phyloP scores from a whole-genome alignment of 305 asterid genomes.

The Fraxinus sp. region DNA sequence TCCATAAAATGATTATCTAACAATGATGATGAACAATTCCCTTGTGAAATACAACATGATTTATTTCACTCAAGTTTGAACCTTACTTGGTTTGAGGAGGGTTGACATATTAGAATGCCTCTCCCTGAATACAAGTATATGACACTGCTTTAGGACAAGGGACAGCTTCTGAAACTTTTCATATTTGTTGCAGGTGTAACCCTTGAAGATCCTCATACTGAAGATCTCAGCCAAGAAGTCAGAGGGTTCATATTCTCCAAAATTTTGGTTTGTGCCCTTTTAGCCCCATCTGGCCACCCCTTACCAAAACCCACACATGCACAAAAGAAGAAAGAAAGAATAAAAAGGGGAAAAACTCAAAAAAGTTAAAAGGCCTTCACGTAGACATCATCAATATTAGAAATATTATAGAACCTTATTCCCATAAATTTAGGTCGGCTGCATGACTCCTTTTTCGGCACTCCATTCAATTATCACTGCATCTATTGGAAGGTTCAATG shows the following conservation, averaged over 20 bases:
- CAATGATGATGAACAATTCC: too few relatives aligned
- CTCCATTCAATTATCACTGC: not conserved
- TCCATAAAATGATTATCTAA: not conserved
- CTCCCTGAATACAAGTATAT: not conserved
- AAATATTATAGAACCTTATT: not conserved
- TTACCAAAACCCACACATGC: not conserved
- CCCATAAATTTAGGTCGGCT: not conserved
- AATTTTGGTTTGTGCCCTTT: conserved; percentile 67
- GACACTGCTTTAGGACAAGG: conserved; percentile 14
- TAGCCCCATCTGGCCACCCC: conserved; percentile 13
- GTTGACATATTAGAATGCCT: too few relatives aligned
- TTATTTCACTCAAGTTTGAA: too few relatives aligned
- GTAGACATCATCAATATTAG: not conserved
- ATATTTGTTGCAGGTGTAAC: conserved; percentile 69
- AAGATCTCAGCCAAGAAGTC: conserved; percentile 98
- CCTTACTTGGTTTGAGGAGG: too few relatives aligned
- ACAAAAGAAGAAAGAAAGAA: not conserved
- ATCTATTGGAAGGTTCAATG: not conserved
- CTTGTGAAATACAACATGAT: too few relatives aligned
- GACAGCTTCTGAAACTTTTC: conserved; percentile 23
- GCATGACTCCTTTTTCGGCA: not conserved
- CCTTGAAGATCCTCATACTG: conserved; percentile 98
- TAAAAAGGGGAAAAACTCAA: not conserved
- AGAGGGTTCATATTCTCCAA: conserved; percentile 92
- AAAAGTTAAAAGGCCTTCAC: not conserved